Evolutionary conservation across 257 asterid species (phyloP).

Genomic region (Echium plantagineum): DNA sequence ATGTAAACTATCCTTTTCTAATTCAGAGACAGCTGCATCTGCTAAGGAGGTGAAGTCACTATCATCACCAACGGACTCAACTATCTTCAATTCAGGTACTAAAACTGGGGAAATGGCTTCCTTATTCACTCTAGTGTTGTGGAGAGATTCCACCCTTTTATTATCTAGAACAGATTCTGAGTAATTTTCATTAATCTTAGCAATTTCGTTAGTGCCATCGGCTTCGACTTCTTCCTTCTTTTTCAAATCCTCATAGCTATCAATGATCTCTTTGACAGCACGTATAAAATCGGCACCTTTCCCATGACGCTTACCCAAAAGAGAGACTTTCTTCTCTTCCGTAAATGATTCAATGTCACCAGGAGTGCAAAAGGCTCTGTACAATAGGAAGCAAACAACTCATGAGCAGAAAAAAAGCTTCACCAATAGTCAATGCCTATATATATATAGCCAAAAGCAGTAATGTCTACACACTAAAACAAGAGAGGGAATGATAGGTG

Average conservation of each 20-base stretch:
- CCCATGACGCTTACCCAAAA: conserved; percentile 70
- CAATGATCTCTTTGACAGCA: conserved; percentile 75
- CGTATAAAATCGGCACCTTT: conserved; percentile 70
- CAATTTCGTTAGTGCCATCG: conserved; percentile 25
- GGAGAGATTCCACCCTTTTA: conserved; percentile 31
- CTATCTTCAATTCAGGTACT: conserved; percentile 16
- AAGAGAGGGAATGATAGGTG: conserved; percentile 31
- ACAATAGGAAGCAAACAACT: conserved; percentile 4
- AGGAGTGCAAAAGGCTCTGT: conserved; percentile 92
- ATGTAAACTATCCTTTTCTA: conserved; percentile 34
- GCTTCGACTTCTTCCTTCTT: conserved; percentile 31
- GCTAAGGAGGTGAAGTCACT: conserved; percentile 40
- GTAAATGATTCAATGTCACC: conserved; percentile 88
- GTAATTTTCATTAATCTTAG: conserved; percentile 18
- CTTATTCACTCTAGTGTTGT: conserved; percentile 22
- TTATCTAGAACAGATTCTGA: conserved; percentile 19
- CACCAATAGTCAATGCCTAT: conserved; percentile 42
- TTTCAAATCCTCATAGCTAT: conserved; percentile 62
- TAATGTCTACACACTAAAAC: background rate
- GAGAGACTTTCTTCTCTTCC: conserved; percentile 68
- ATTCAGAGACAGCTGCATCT: conserved; percentile 49
- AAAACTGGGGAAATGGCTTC: conserved; percentile 27
- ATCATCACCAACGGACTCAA: conserved; percentile 23
- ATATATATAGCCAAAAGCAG: conserved; percentile 7
- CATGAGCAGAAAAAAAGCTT: background rate